phyloP scores from a whole-genome alignment of 768 basidiomycete species.

The Mycena haematopus region DNA sequence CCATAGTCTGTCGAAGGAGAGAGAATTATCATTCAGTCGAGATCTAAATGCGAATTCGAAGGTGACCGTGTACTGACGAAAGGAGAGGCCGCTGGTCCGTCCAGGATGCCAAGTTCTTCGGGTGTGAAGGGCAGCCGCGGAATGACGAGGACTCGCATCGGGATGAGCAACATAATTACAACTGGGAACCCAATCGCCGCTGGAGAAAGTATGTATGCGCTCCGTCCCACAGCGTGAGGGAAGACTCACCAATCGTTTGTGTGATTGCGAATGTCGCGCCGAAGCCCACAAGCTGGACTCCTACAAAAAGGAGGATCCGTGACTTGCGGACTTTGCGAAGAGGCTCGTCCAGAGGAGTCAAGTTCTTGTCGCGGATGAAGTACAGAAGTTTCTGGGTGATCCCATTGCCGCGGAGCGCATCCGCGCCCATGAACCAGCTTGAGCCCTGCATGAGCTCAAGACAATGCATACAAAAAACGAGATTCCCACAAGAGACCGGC shows the following conservation, averaged over 20 bases:
- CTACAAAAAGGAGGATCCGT: conserved; percentile 73
- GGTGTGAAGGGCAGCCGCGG: conserved; percentile 76
- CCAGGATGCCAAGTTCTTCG: conserved; percentile 85
- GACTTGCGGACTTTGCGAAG: conserved; percentile 77
- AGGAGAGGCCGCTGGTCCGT: conserved; percentile 88
- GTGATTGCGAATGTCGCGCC: conserved; percentile 90
- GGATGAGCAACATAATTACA: conserved; percentile 84
- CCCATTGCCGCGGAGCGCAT: conserved; percentile 80
- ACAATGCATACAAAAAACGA: neutral
- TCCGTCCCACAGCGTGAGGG: neutral
- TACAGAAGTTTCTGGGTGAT: conserved; percentile 84
- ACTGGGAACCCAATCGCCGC: conserved; percentile 93
- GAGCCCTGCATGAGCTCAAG: neutral
- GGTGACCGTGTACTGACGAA: conserved; percentile 68
- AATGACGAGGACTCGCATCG: conserved; percentile 72
- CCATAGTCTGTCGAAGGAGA: conserved; percentile 38
- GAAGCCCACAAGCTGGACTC: conserved; percentile 82
- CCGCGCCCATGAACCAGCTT: conserved; percentile 93
- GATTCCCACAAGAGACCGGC: conserved; percentile 86
- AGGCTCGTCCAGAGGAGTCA: conserved; percentile 72
- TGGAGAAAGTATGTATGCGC: conserved; percentile 39
- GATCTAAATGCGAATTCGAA: conserved; percentile 22
- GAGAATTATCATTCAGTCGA: neutral
- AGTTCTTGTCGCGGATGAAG: conserved; percentile 72
- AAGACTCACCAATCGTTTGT: conserved; percentile 79